Percentiles rank a stretch among this genome's conserved stretches.
phyloP scores from a whole-genome alignment of 177 flowering plant species.

The Vitis hybrid region DNA sequence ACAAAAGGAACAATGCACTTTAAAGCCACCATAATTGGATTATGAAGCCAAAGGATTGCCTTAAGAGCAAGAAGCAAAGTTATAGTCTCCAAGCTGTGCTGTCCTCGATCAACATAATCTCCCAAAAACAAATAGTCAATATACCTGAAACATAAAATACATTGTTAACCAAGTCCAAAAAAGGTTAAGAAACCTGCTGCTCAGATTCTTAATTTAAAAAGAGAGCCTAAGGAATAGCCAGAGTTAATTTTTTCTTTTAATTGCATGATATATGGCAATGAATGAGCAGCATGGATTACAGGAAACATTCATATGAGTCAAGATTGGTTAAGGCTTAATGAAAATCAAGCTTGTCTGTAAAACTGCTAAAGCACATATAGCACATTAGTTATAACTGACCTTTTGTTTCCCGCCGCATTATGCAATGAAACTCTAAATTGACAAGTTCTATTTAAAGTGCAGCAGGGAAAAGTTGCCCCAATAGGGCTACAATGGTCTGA shows the following conservation, averaged over 20 bases:
- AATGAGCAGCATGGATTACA: background rate
- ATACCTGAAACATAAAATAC: slow-evolving; percentile 56
- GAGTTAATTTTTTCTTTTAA: background rate
- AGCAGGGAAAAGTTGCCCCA: too few species aligned
- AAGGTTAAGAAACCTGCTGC: background rate
- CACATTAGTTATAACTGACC: too few species aligned
- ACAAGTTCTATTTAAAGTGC: too few species aligned
- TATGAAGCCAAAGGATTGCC: slow-evolving; percentile 42
- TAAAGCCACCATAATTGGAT: background rate
- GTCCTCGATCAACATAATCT: slow-evolving; percentile 99
- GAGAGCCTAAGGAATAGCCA: background rate
- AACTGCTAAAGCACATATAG: too few species aligned
- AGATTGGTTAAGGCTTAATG: too few species aligned
- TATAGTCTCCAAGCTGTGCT: slow-evolving; percentile 98
- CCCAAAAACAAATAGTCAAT: slow-evolving; percentile 97
- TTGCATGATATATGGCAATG: background rate
- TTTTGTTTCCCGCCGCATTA: too few species aligned
- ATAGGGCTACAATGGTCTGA: too few species aligned
- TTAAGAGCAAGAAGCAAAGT: slow-evolving; percentile 95
- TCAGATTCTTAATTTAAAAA: background rate
- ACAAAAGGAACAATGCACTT: background rate
- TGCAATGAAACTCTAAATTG: too few species aligned
- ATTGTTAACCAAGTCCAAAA: background rate
- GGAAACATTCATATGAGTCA: background rate
- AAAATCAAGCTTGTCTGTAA: too few species aligned